Percentiles rank a stretch among this genome's conserved stretches.
Evolutionary conservation across 306 rosid genomes (phyloP).

Genomic region (Lupinus albus): DNA sequence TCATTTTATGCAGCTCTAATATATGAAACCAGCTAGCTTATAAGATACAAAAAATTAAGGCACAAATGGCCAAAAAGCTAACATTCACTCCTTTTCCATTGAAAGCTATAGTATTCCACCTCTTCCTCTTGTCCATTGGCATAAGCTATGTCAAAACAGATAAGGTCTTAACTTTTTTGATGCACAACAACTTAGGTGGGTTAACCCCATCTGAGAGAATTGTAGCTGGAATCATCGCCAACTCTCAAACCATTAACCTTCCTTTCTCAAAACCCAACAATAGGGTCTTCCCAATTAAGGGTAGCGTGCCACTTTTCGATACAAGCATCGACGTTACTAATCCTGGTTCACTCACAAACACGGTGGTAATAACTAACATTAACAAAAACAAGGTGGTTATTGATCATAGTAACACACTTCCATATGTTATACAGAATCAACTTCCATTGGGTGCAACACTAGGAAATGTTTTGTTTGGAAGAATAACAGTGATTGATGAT

Average conservation of each 20-base stretch:
- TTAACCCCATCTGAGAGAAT: conserved; percentile 52
- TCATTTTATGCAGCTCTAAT: neutral
- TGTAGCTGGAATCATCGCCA: conserved; percentile 37
- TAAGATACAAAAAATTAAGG: neutral
- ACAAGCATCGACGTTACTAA: neutral
- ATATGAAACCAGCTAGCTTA: neutral
- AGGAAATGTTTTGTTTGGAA: conserved; percentile 49
- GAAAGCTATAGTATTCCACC: neutral
- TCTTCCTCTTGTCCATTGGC: conserved; percentile 31
- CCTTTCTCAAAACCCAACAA: conserved; percentile 58
- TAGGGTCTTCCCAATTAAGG: conserved; percentile 40
- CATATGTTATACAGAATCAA: conserved; percentile 24
- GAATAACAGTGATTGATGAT: conserved; percentile 52
- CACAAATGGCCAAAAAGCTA: conserved; percentile 34
- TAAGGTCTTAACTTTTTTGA: conserved; percentile 38
- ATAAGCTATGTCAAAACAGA: conserved; percentile 19
- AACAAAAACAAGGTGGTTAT: conserved; percentile 41
- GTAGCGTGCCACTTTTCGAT: conserved; percentile 39
- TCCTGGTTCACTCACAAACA: conserved; percentile 10
- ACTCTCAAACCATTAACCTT: conserved; percentile 38
- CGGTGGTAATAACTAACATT: conserved; percentile 28
- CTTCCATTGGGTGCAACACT: conserved; percentile 31
- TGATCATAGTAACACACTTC: conserved; percentile 29
- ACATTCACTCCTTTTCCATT: neutral
- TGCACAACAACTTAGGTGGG: conserved; percentile 53